phyloP scores from a whole-genome alignment of 371 early-diverging fungal species.

The Racocetra persica region DNA sequence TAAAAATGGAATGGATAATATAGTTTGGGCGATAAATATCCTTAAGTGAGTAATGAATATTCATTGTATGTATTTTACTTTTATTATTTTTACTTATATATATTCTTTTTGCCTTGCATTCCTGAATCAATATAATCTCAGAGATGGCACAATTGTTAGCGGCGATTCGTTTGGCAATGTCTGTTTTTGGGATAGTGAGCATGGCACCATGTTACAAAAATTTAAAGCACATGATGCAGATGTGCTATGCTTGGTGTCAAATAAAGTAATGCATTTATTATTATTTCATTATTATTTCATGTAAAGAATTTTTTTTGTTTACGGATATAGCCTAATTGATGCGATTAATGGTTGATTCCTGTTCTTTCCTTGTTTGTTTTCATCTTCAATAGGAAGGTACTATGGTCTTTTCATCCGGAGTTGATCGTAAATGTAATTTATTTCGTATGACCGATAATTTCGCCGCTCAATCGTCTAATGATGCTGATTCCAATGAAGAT shows the following conservation, averaged over 20 bases:
- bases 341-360: neutral
- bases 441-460: conserved; percentile 62
- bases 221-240: conserved; percentile 85
- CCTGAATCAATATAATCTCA: conserved; percentile 32
- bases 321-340: neutral
- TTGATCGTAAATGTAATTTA: conserved; percentile 87
- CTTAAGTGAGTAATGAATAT: conserved; percentile 51
- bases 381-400: conserved; percentile 58
- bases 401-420: conserved; percentile 84
- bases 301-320: neutral
- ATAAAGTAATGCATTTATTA: conserved; percentile 47
- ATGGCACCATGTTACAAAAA: conserved; percentile 72
- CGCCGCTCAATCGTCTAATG: conserved; percentile 50
- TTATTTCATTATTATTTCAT: neutral
- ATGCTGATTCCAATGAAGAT: conserved; percentile 40
- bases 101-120: neutral
- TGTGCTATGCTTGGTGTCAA: conserved; percentile 82
- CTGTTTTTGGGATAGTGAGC: conserved; percentile 83
- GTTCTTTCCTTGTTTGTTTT: neutral
- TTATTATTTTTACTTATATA: neutral
- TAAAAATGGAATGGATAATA: conserved; percentile 63
- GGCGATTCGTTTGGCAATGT: conserved; percentile 93
- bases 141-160: conserved; percentile 79
- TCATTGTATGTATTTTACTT: too few species aligned
- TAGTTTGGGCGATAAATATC: conserved; percentile 68